Percentiles rank a stretch among this genome's conserved stretches.
Evolutionary conservation across 2,329 filamentous ascomycete genomes (phyloP).

Genomic region (Podosphaera xanthii): DNA sequence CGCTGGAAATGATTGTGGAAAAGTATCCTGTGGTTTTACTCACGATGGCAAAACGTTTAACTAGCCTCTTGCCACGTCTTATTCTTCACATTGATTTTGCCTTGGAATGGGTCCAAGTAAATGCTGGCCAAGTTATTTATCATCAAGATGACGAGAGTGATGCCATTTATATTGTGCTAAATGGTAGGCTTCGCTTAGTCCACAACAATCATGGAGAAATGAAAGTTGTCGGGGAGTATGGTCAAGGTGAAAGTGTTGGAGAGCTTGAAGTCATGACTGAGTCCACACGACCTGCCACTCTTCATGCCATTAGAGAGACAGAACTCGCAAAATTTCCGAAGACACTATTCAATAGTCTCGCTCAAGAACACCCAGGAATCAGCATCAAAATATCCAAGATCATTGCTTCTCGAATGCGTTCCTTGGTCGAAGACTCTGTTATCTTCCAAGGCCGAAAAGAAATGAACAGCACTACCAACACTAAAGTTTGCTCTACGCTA

Average conservation of each 20-base stretch:
- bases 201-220: constrained; percentile 64
- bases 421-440: constrained; percentile 61
- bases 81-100: constrained; percentile 97
- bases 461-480: constrained; percentile 32
- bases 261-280: constrained; percentile 95
- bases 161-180: constrained; percentile 93
- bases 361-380: constrained; percentile 90
- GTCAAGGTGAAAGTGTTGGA: constrained; percentile 91
- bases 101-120: constrained; percentile 92
- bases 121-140: constrained; percentile 83
- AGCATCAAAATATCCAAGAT: constrained; percentile 99
- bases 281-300: constrained; percentile 65
- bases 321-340: constrained; percentile 91
- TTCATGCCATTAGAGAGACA: constrained; percentile 91
- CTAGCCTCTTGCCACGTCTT: constrained; percentile 65
- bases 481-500: constrained; percentile 59
- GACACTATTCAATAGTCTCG: constrained; percentile 90
- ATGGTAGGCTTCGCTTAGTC: constrained; percentile 70
- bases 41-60: constrained; percentile 89
- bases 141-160: constrained; percentile 90
- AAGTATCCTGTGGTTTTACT: constrained; percentile 76
- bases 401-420: constrained; percentile 83
- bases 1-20: constrained; percentile 80
- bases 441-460: constrained; percentile 41
- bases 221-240: constrained; percentile 74